These are phyloP conservation scores for Alternaria infectoria DNA, from an alignment of 2,329 filamentous ascomycete genomes.

Conservation along the genomic window DNA sequence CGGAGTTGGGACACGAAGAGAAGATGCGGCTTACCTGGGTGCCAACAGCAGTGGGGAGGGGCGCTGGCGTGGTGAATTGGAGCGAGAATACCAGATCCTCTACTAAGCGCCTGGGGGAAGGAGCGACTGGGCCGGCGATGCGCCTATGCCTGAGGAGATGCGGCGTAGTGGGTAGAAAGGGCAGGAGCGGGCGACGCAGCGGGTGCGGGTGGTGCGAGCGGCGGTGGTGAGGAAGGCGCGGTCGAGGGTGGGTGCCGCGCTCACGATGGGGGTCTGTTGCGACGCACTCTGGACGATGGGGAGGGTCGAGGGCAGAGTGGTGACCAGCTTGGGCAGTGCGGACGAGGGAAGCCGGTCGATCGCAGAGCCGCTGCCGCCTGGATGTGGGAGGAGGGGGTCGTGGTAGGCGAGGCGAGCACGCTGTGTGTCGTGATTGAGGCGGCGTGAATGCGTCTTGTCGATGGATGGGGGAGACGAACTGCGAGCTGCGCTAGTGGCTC, in stretches of 20 bases:
- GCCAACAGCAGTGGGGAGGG: slow-evolving; percentile 29
- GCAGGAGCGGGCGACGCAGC: slow-evolving; percentile 20
- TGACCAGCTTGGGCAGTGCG: slow-evolving; percentile 28
- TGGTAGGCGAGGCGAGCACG: slow-evolving; percentile 18
- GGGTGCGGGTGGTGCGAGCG: slow-evolving; percentile 2
- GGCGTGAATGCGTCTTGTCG: slow-evolving; percentile 32
- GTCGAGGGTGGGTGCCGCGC: slow-evolving; percentile 5
- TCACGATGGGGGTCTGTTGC: slow-evolving; percentile 14
- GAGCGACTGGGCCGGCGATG: slow-evolving; percentile 47
- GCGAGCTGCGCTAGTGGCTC: slow-evolving; percentile 14
- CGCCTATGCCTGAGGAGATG: slow-evolving; percentile 33
- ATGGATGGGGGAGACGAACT: slow-evolving; percentile 30
- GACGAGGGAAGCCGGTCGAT: slow-evolving; percentile 31
- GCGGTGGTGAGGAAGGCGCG: slow-evolving; percentile 2
- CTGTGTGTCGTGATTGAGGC: slow-evolving; percentile 17
- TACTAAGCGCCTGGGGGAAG: slow-evolving; percentile 49
- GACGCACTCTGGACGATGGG: slow-evolving; percentile 8
- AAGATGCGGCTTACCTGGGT: slow-evolving; percentile 41
- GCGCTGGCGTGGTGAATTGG: slow-evolving; percentile 34
- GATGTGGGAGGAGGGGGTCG: slow-evolving; percentile 21
- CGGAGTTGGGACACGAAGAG: slow-evolving; percentile 23
- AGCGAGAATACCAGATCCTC: slow-evolving; percentile 54
- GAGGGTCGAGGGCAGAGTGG: slow-evolving; percentile 2
- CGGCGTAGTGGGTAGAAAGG: slow-evolving; percentile 29
- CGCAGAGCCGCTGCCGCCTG: slow-evolving; percentile 33